Conservation (phyloP, 768 basidiomycete genomes). For the Russula virescens region DNA sequence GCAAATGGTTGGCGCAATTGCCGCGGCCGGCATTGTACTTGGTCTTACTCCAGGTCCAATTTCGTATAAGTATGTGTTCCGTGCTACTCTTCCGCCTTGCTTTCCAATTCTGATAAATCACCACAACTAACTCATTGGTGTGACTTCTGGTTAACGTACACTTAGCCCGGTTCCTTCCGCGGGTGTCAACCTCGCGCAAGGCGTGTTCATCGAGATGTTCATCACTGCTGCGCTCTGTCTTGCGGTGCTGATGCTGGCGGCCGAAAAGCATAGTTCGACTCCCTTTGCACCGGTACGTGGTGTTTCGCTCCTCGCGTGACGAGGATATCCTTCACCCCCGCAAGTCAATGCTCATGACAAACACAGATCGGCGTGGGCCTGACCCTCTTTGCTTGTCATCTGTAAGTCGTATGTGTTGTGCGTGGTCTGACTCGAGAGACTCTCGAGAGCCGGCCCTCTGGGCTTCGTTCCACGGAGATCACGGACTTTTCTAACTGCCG, state of each 20-base stretch:
- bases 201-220: constrained; percentile 69
- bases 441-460: no score
- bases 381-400: constrained; percentile 55
- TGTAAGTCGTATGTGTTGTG: constrained; percentile 35
- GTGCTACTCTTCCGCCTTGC: no score
- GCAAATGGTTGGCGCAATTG: constrained; percentile 55
- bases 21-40: constrained; percentile 49
- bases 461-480: not conserved
- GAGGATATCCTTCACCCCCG: not conserved
- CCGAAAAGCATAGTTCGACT: constrained; percentile 60
- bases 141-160: not conserved
- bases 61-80: constrained; percentile 45
- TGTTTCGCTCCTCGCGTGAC: not conserved
- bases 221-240: constrained; percentile 53
- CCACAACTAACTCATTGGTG: not conserved
- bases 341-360: not conserved
- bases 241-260: constrained; percentile 67
- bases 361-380: constrained; percentile 59
- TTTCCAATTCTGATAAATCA: no score
- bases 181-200: constrained; percentile 49
- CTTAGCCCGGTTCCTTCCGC: constrained; percentile 43
- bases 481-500: not conserved
- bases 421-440: no score
- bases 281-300: constrained; percentile 58
- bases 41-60: constrained; percentile 51